Base-by-base conservation (phyloP, 176 grass and related monocot genomes). In the Ensete ventricosum region DNA sequence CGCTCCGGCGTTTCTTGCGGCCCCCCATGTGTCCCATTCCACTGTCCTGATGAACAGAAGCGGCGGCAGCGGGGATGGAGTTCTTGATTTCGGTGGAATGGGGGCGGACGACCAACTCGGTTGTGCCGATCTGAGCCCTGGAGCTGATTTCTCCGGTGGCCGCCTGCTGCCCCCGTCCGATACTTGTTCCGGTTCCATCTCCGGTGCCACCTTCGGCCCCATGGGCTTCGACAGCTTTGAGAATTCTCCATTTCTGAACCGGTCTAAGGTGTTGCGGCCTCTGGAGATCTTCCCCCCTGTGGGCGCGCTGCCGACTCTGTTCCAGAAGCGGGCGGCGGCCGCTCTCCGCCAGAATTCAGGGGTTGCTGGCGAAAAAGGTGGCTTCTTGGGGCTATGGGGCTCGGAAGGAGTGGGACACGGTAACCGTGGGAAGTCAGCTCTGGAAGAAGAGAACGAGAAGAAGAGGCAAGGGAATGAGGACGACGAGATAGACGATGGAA, bases 251-350 rank as follows among this genome's bases (percentile, higher is more conserved):
- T 73, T 80, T 20, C 48, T 73, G 17, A 80, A 73, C 50, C 23
- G 78, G 13, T 63, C 78, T 10, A 80, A 73, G 43, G 69, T 73
- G 9, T 24, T 80, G 55, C 53, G 69, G 49, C 78, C 78, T 9
- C 58, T 80, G 67, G 78, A 80, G 68, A 80, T 80, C 69, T 52
- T 80, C 57, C 78, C 78, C 9, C 55, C 57, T 0, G 57, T 53
- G 48, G 78, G 78, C 9, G 21, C 78, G 9, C 78, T 14, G 69
- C 78, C 78, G 10, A 80, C 69, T 27, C 54, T 80, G 68, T 80
- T 80, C 14, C 78, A 80, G 21, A 80, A 80, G 69, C 78, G 78
- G 14, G 78, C 78, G 11, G 78, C 78, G 5, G 69, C 78, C 13
- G 69, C 78, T 80, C 24, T 80, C 12, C 55, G 69, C 69, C 78